phyloP scores from a whole-genome alignment of 140 eudicot species.

The Stevia rebaudiana region DNA sequence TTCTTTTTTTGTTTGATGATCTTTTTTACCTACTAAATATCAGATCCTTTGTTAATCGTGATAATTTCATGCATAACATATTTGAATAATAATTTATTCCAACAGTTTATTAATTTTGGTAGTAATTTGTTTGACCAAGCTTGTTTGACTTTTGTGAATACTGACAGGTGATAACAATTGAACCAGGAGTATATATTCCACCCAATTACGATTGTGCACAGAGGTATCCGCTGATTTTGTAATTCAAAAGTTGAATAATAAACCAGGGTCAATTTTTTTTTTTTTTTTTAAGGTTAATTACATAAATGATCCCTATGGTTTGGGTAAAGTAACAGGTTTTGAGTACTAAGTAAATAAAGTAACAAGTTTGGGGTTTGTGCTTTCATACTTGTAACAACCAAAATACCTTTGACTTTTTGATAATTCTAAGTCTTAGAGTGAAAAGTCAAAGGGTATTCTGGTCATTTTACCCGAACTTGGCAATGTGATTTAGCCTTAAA shows the following conservation, averaged over 20 bases:
- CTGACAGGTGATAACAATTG: slow-evolving; percentile 80
- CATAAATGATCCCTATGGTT: no score
- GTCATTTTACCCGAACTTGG: no score
- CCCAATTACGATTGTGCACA: slow-evolving; percentile 49
- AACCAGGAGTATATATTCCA: slow-evolving; percentile 91
- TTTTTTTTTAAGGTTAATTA: no score
- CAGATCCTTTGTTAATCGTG: background rate
- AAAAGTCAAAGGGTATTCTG: no score
- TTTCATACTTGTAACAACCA: no score
- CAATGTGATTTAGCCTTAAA: no score
- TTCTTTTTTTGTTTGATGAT: slow-evolving; percentile 19
- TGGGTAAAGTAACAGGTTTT: no score
- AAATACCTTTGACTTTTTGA: no score
- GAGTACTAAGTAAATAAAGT: no score
- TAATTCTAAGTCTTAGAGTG: no score
- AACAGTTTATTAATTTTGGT: background rate
- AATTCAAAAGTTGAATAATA: background rate
- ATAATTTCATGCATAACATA: background rate
- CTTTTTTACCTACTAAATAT: background rate
- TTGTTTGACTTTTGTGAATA: slow-evolving; percentile 17
- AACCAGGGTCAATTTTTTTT: background rate
- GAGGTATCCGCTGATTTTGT: slow-evolving; percentile 40
- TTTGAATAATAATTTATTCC: background rate
- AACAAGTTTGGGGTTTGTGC: no score
- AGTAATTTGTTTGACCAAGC: slow-evolving; percentile 14